Evolutionary conservation across 768 basidiomycete species (phyloP), one percentile per base, ranked within the genome.

Genomic region (Trametes cinnabarina): DNA sequence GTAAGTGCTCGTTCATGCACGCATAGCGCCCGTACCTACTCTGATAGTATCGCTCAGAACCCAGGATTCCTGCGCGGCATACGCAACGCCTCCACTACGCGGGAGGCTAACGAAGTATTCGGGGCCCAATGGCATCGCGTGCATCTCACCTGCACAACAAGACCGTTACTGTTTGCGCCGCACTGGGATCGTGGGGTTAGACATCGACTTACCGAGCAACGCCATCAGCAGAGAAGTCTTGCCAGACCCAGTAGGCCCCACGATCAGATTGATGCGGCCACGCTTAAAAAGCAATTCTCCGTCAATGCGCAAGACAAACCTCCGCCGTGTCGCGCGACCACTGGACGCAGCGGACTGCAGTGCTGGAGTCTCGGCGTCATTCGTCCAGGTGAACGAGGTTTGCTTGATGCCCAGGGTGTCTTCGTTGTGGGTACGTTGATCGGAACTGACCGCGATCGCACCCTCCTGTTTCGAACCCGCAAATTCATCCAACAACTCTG

Each of bases 31-130:
- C 4, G 2, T 5, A 37, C 71, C 43, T 37, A 82, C 85, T 68
- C 73, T 75, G 44, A 90, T 88, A 0, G 88, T 90, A 54, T 86
- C 87, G 63, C 88, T 92, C 70, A 86, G 14, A 81, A 92, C 86
- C 90, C 90, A 94, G 4, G 87, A 83, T 66, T 92, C 89, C 68
- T 94, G 92, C 4, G 86, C 86, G 4, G 87, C 87, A 65, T 88
- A 92, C 2, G 88, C 84, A 37, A 94, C 79, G 5, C 91, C 90
- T 1, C 78, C 78, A 3, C 73, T 73, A 3, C 89, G 76, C 23
- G 91, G 90, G 6, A 93, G 79, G 60, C 82, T 83, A 70, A 79
- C 88, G 79, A 82, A 87, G 0, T 88, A 83, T 41, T 81, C 78
- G 1, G 80, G 74, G 9, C 72, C 68, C 8, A 73, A 72, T 0